phyloP scores from a whole-genome alignment of 179 eudicot genomes.

The Camellia oleifera region DNA sequence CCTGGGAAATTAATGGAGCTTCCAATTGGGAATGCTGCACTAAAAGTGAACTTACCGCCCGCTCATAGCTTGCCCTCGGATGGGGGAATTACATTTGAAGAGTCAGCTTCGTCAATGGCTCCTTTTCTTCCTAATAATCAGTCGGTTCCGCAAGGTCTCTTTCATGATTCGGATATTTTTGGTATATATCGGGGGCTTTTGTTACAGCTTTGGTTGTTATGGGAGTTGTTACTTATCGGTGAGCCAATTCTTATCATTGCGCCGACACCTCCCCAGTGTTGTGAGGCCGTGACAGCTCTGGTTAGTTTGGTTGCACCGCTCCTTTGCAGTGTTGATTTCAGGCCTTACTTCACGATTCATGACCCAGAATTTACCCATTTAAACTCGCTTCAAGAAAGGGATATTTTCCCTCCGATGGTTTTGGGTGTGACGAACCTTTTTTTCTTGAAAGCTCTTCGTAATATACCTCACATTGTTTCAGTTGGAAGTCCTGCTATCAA shows the following conservation, averaged over 20 bases:
- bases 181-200: conserved; percentile 23
- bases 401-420: conserved; percentile 77
- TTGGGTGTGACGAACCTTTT: conserved; percentile 94
- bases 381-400: conserved; percentile 71
- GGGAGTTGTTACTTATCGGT: conserved; percentile 74
- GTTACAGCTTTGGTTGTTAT: conserved; percentile 81
- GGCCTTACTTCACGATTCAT: conserved; percentile 97
- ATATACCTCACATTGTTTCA: conserved; percentile 77
- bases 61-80: conserved; percentile 74
- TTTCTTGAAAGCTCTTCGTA: conserved; percentile 82
- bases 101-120: conserved; percentile 58
- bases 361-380: conserved; percentile 73
- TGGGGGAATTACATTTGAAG: conserved; percentile 48
- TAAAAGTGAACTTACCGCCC: conserved; percentile 86
- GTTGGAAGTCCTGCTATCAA: conserved; percentile 73
- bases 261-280: conserved; percentile 97
- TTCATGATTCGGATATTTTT: conserved; percentile 59
- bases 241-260: conserved; percentile 66
- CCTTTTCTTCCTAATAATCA: conserved; percentile 78
- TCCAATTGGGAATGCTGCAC: conserved; percentile 81
- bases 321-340: conserved; percentile 84
- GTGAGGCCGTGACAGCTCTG: conserved; percentile 91
- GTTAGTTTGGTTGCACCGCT: conserved; percentile 95
- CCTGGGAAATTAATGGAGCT: conserved; percentile 69
- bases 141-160: conserved; percentile 82